Conservation (phyloP, 148 eudicot genomes). For the Rheum nobile region DNA sequence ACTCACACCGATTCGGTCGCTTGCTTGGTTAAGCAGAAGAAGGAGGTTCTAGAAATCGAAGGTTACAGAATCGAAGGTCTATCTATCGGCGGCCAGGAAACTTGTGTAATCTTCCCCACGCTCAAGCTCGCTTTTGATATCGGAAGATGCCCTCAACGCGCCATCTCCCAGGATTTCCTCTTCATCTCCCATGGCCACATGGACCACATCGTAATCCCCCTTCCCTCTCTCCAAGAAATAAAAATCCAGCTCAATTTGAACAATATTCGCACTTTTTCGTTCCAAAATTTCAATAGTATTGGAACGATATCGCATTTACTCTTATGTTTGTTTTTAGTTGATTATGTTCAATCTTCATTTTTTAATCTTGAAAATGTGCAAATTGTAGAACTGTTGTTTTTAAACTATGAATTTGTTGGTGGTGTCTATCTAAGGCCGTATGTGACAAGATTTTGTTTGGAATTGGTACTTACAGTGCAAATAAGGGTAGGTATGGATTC, state of each 20-base stretch:
- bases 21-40: background rate
- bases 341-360: background rate
- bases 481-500: background rate
- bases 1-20: background rate
- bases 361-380: background rate
- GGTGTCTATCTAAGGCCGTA: no score
- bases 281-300: no score
- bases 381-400: background rate
- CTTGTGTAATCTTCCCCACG: slow-evolving; percentile 48
- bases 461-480: background rate
- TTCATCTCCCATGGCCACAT: slow-evolving; percentile 92
- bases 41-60: slow-evolving; percentile 12
- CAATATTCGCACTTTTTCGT: background rate
- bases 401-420: background rate
- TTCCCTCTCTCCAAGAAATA: background rate
- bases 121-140: slow-evolving; percentile 77
- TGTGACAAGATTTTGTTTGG: background rate
- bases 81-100: slow-evolving; percentile 13
- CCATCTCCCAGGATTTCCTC: slow-evolving; percentile 63
- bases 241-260: background rate
- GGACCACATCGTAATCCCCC: slow-evolving; percentile 73
- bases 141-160: slow-evolving; percentile 87
- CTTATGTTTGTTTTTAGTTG: background rate
- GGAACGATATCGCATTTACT: background rate
- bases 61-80: slow-evolving; percentile 13